A percentile compares a stretch with the other conserved stretches of the same genome.
Evolutionary conservation across 192 early-diverging fungal genomes (phyloP).

Genomic region (Coemansia sp.): DNA sequence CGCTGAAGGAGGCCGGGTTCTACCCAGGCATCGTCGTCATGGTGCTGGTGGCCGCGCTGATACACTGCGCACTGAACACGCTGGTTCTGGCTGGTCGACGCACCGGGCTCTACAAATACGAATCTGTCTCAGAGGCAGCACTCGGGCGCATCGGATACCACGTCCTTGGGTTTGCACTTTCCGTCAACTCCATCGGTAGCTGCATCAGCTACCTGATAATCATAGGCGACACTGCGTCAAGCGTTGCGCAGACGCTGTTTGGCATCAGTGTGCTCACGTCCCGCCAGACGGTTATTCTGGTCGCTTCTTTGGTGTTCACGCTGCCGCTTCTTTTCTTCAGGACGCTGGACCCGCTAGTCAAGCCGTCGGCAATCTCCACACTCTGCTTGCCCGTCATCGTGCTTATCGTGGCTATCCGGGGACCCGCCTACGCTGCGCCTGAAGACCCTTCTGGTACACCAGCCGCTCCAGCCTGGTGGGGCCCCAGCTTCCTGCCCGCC

Average conservation of each 20-base stretch:
- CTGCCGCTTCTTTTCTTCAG: conserved; percentile 65
- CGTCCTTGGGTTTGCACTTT: conserved; percentile 57
- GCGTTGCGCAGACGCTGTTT: conserved; percentile 20
- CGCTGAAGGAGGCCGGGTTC: conserved; percentile 65
- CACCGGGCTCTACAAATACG: conserved; percentile 57
- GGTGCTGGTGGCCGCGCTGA: conserved; percentile 52
- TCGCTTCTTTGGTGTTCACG: conserved; percentile 31
- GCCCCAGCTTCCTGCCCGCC: conserved; percentile 62
- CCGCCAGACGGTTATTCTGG: conserved; percentile 25
- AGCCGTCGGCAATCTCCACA: conserved; percentile 59
- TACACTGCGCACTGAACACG: conserved; percentile 54
- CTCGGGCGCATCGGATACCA: conserved; percentile 59
- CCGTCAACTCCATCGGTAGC: conserved; percentile 61
- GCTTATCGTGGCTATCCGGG: conserved; percentile 58
- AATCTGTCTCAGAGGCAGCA: conserved; percentile 49
- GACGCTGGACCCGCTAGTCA: conserved; percentile 61
- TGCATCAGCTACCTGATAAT: conserved; percentile 66
- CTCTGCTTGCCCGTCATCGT: conserved; percentile 66
- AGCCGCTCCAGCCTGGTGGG: conserved; percentile 28
- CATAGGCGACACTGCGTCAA: conserved; percentile 41
- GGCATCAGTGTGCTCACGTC: conserved; percentile 19
- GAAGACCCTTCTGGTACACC: conserved; percentile 57
- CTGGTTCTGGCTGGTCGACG: conserved; percentile 59
- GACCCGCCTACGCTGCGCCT: conserved; percentile 50
- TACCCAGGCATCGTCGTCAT: conserved; percentile 56